These are phyloP conservation scores for Trichosporon sp. DNA, from an alignment of 1,284 basidiomycete species.

Conservation along the genomic window DNA sequence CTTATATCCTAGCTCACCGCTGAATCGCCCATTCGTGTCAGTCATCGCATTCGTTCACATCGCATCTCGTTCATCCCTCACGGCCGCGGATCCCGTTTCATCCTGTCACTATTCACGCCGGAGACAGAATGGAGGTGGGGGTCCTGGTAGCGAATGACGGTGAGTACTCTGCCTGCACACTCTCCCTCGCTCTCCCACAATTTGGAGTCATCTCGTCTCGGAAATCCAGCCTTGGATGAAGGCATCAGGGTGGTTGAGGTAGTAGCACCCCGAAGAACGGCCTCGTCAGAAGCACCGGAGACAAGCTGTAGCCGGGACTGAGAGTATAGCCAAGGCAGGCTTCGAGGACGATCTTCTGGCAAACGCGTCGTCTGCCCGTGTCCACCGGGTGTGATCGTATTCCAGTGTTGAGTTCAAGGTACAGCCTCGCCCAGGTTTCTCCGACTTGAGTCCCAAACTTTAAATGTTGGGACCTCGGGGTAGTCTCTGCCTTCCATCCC, in stretches of 20 bases:
- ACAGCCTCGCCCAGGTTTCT: not conserved
- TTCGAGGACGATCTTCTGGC: not conserved
- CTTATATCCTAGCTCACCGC: not conserved
- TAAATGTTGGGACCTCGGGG: not conserved
- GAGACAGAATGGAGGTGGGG: not conserved
- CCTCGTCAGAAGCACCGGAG: too few relatives aligned
- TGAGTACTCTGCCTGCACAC: too few relatives aligned
- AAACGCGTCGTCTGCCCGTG: not conserved
- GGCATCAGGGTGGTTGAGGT: too few relatives aligned
- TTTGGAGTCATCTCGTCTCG: too few relatives aligned
- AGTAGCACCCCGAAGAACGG: too few relatives aligned
- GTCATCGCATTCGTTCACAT: not conserved
- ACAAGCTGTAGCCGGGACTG: too few relatives aligned
- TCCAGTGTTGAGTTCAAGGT: not conserved
- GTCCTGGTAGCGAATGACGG: not conserved
- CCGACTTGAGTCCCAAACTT: not conserved
- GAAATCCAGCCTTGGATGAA: too few relatives aligned
- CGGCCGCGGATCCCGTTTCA: not conserved
- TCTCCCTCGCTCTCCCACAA: too few relatives aligned
- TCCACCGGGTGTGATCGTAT: not conserved
- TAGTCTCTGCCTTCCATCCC: not conserved
- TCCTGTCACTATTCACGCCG: not conserved
- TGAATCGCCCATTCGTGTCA: not conserved
- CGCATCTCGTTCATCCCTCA: not conserved
- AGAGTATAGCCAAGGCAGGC: too few relatives aligned